Base-by-base conservation (phyloP, 129 eudicot genomes). In the Smallanthus sonchifolius region DNA sequence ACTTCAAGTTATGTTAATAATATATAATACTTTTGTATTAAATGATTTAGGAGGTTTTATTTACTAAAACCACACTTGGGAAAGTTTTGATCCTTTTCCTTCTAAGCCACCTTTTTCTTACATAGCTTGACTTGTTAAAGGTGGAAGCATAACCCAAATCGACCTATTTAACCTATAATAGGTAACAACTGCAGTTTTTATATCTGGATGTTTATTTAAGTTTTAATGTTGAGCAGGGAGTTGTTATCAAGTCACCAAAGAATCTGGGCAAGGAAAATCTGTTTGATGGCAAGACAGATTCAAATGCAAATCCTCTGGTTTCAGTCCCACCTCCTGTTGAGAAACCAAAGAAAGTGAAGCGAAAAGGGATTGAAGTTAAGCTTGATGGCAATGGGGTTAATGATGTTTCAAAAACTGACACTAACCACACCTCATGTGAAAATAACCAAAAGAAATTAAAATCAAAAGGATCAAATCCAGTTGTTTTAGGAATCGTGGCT, bases 231-330 rank as follows among this genome's bases (percentile, higher is more conserved):
- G 13, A 35, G 19, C 80, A 87, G 94, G 89, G 68, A 67, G 45
- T 47, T 49, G 15, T 66, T 45, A 78, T 45, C 35, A 80, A 76
- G 56, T 87, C 90, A 66, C 84, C 98, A 5, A 77, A 72, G 79
- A 86, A 83, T 55, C 62, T 45, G 20, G 92, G 86, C 55, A 93
- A 90, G 78, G 98, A 90, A 76, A 93, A 93, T 83, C 75, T 81
- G 7, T 48, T 84, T 71, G 90, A 87, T 75, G 93, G 84, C 34
- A 69, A 80, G 66, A 49, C 79, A 7, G 81, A 82, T 75, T 32
- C 45, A 59, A 83, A 75, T 61, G 55, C 80, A 14, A 57, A 80
- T 39, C 73, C 84, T 54, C 20, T 34, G 14, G 65, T 79, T 65
- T 51, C 63, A 35, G 67, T 65, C 13, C 7, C 66, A 64, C 75